A percentile compares a stretch with the other conserved stretches of the same genome.
Conservation (phyloP, 306 rosid genomes). For the Ceratonia siliqua region DNA sequence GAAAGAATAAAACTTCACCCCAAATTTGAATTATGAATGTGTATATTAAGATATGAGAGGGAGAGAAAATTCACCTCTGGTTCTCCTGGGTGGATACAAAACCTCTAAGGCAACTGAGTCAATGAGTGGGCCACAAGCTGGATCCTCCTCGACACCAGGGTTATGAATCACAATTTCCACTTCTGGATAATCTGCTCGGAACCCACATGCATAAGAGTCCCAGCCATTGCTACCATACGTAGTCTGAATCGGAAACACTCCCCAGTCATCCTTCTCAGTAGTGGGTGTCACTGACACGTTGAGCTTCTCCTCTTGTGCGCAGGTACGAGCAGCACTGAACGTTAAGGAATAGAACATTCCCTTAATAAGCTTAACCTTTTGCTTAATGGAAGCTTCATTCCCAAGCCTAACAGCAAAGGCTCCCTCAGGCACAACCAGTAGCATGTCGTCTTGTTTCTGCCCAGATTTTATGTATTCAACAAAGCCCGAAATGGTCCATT, state of each 20-base stretch:
- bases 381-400: constrained; percentile 63
- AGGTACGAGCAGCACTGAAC: constrained; percentile 60
- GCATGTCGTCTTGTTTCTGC: constrained; percentile 71
- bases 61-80: constrained; percentile 38
- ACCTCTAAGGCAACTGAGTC: constrained; percentile 55
- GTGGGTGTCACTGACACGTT: constrained; percentile 53
- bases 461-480: constrained; percentile 75
- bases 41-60: too few relatives aligned
- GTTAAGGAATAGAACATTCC: constrained; percentile 57
- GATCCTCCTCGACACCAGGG: constrained; percentile 59
- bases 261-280: constrained; percentile 49
- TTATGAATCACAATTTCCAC: constrained; percentile 48
- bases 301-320: constrained; percentile 64
- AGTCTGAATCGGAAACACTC: constrained; percentile 62
- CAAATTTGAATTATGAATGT: background rate
- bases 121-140: constrained; percentile 73
- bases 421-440: constrained; percentile 60
- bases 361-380: constrained; percentile 40
- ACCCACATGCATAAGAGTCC: constrained; percentile 60
- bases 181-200: constrained; percentile 39
- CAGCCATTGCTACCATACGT: constrained; percentile 63
- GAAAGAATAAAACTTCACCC: background rate
- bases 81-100: constrained; percentile 44
- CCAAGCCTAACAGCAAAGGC: constrained; percentile 59
- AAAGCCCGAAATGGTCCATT: constrained; percentile 56